Conservation (phyloP, 768 basidiomycete genomes). For the Pulveroboletus sp. region DNA sequence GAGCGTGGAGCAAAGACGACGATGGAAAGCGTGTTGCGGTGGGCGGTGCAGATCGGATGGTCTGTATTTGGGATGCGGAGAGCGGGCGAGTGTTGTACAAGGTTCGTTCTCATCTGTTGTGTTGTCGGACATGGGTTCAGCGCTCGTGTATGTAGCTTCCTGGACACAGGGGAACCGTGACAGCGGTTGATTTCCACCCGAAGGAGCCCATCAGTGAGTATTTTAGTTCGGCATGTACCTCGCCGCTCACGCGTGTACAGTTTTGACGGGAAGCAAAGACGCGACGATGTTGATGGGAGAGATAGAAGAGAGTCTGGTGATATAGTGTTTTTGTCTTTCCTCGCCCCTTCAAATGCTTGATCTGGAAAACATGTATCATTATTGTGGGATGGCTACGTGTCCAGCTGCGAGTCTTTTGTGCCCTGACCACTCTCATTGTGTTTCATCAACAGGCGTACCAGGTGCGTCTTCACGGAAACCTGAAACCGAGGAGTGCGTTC, state of each 20-base stretch:
- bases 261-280: constrained; percentile 91
- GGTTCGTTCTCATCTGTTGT: constrained; percentile 38
- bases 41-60: constrained; percentile 85
- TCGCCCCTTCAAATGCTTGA: background rate
- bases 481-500: too few relatives aligned
- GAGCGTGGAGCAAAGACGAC: constrained; percentile 85
- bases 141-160: constrained; percentile 59
- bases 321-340: constrained; percentile 28
- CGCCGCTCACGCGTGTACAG: constrained; percentile 37
- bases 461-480: too few relatives aligned
- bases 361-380: constrained; percentile 3
- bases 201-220: constrained; percentile 89
- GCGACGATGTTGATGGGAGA: constrained; percentile 90
- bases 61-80: constrained; percentile 85
- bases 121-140: background rate
- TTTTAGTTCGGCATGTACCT: background rate
- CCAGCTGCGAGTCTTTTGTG: too few relatives aligned
- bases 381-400: background rate
- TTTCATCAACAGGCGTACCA: too few relatives aligned
- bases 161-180: constrained; percentile 95
- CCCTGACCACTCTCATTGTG: too few relatives aligned
- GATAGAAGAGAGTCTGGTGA: constrained; percentile 60
- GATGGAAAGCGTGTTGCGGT: constrained; percentile 80
- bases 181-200: constrained; percentile 93
- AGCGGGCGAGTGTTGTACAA: constrained; percentile 74